phyloP scores from a whole-genome alignment of 192 early-diverging fungal species.

The Podila horticola region DNA sequence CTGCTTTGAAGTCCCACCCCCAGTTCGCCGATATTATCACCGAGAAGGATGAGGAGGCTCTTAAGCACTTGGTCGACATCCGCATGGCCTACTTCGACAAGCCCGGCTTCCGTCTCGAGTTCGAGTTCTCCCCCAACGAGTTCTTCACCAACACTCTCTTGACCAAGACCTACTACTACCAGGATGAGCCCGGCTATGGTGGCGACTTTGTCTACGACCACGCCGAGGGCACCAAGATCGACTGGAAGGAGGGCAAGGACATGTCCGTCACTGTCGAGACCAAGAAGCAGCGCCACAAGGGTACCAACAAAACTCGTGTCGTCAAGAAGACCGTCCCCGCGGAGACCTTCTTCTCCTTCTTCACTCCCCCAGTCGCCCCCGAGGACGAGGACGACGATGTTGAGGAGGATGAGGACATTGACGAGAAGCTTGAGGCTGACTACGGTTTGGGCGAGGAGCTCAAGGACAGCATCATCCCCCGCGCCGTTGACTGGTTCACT shows the following conservation, averaged over 20 bases:
- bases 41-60: slow-evolving; percentile 88
- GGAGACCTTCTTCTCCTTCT: slow-evolving; percentile 98
- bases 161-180: slow-evolving; percentile 94
- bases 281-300: slow-evolving; percentile 99
- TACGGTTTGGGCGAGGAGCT: slow-evolving; percentile 98
- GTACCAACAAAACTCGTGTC: slow-evolving; percentile 97
- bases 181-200: slow-evolving; percentile 80
- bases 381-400: slow-evolving; percentile 72
- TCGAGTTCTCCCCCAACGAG: slow-evolving; percentile 89
- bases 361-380: slow-evolving; percentile 85
- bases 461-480: slow-evolving; percentile 98
- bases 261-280: slow-evolving; percentile 93
- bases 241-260: slow-evolving; percentile 98
- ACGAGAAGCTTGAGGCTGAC: slow-evolving; percentile 90
- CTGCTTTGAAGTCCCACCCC: slow-evolving; percentile 89
- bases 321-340: slow-evolving; percentile 97
- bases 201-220: slow-evolving; percentile 93
- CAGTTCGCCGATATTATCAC: slow-evolving; percentile 88
- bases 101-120: slow-evolving; percentile 95
- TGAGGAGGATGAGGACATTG: slow-evolving; percentile 82
- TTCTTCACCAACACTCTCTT: slow-evolving; percentile 91
- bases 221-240: slow-evolving; percentile 89
- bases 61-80: slow-evolving; percentile 93
- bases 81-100: slow-evolving; percentile 85
- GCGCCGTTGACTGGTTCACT: slow-evolving; percentile 98